These are phyloP conservation scores for Aureobasidium subglaciale DNA, from an alignment of 2,329 filamentous ascomycete genomes.

Conservation along the genomic window DNA sequence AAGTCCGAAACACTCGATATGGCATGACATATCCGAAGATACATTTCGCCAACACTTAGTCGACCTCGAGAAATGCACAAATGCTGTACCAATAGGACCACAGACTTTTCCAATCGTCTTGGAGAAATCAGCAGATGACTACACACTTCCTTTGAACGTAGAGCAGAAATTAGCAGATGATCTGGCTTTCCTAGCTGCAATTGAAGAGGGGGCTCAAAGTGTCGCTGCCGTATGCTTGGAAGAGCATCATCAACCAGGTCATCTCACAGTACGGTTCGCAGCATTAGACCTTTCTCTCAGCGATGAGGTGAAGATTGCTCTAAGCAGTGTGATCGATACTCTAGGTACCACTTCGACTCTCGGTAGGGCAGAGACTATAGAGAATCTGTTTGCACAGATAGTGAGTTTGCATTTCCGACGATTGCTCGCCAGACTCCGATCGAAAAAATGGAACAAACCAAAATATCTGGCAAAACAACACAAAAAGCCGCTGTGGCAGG, in stretches of 20 bases:
- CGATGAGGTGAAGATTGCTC: not conserved
- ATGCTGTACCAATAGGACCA: constrained; percentile 5
- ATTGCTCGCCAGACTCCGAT: not conserved
- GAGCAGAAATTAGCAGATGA: constrained; percentile 11
- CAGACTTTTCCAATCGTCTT: not conserved
- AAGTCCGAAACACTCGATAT: not conserved
- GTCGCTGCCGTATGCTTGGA: constrained; percentile 9
- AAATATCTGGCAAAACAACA: constrained; percentile 7
- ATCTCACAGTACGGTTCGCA: constrained; percentile 4
- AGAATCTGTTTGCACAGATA: not conserved
- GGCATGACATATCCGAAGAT: not conserved
- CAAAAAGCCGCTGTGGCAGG: constrained; percentile 12
- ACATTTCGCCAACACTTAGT: constrained; percentile 11
- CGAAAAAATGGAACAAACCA: constrained; percentile 2
- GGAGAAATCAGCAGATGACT: not conserved
- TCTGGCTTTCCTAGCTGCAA: constrained; percentile 10
- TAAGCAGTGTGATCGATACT: not conserved
- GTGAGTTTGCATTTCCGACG: not conserved
- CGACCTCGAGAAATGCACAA: constrained; percentile 1
- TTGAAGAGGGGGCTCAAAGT: constrained; percentile 13
- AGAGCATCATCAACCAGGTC: not conserved
- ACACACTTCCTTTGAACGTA: not conserved
- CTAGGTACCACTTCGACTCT: not conserved
- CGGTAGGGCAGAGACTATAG: not conserved
- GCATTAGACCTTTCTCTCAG: constrained; percentile 6